These are phyloP conservation scores for Geosmithia putterillii DNA, from an alignment of 2,329 filamentous ascomycete species.

Conservation along the genomic window DNA sequence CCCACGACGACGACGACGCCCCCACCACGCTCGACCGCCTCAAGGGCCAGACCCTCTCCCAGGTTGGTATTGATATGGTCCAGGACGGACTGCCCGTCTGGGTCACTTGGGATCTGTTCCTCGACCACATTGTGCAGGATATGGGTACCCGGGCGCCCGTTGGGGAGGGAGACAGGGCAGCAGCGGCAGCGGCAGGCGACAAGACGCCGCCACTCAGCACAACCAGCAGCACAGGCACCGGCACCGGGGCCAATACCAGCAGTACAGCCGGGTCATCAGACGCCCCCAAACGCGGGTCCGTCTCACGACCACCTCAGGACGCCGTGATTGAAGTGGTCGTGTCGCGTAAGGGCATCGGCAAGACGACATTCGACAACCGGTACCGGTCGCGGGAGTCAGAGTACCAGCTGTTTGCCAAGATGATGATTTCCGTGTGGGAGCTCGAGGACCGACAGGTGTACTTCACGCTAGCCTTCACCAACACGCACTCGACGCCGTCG, in stretches of 20 bases:
- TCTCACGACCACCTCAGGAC: slow-evolving; percentile 34
- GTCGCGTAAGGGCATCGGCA: slow-evolving; percentile 31
- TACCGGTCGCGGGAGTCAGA: slow-evolving; percentile 20
- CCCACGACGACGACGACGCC: slow-evolving; percentile 24
- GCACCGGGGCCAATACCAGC: too few species aligned
- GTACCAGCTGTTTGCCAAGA: slow-evolving; percentile 47
- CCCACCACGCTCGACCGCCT: slow-evolving; percentile 44
- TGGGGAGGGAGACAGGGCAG: slow-evolving; percentile 2
- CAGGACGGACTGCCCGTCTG: slow-evolving; percentile 52
- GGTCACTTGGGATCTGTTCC: slow-evolving; percentile 46
- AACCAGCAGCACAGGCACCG: too few species aligned
- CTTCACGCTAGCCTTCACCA: slow-evolving; percentile 66
- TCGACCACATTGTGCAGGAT: slow-evolving; percentile 38
- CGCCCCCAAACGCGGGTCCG: slow-evolving; percentile 14
- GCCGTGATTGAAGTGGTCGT: slow-evolving; percentile 58
- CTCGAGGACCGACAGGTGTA: slow-evolving; percentile 54
- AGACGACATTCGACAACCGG: slow-evolving; percentile 20
- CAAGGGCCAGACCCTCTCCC: slow-evolving; percentile 51
- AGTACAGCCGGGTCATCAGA: too few species aligned
- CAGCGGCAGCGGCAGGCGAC: slow-evolving; percentile 11
- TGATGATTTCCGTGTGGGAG: slow-evolving; percentile 67
- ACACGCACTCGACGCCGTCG: slow-evolving; percentile 29
- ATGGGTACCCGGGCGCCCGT: slow-evolving; percentile 17
- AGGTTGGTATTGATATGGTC: slow-evolving; percentile 62
- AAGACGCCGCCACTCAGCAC: slow-evolving; percentile 21